phyloP scores from a whole-genome alignment of 2,329 filamentous ascomycete genomes.

The Clonostachys rhizophaga region DNA sequence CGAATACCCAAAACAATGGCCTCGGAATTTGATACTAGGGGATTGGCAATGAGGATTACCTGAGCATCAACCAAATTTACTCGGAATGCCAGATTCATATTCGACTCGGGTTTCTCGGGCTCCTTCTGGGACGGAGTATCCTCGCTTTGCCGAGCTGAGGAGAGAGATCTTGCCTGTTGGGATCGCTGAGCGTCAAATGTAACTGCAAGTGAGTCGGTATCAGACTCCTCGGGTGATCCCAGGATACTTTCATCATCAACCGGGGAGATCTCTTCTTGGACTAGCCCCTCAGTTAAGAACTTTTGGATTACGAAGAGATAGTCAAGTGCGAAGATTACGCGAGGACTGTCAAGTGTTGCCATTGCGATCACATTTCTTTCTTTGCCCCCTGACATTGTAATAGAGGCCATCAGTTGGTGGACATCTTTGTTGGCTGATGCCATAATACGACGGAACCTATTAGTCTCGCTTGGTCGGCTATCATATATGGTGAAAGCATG shows the following conservation, averaged over 20 bases:
- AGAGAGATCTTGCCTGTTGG: constrained; percentile 15
- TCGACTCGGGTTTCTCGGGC: constrained; percentile 13
- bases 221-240: constrained; percentile 55
- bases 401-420: constrained; percentile 96
- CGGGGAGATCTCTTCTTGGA: constrained; percentile 47
- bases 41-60: constrained; percentile 93
- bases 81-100: constrained; percentile 77
- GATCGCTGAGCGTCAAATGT: constrained; percentile 31
- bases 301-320: constrained; percentile 87
- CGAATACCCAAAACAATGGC: constrained; percentile 94
- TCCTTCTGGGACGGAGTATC: not conserved
- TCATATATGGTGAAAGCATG: constrained; percentile 94
- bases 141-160: constrained; percentile 15
- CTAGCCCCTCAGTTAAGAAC: constrained; percentile 71
- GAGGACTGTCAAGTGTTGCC: constrained; percentile 89
- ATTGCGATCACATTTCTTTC: constrained; percentile 84
- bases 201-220: constrained; percentile 52
- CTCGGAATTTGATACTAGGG: constrained; percentile 82
- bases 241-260: constrained; percentile 39
- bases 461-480: constrained; percentile 81
- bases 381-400: constrained; percentile 84
- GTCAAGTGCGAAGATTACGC: constrained; percentile 91
- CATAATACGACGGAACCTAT: constrained; percentile 98
- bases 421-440: constrained; percentile 91
- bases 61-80: constrained; percentile 95